Percentiles rank a stretch among this genome's conserved stretches.
These are phyloP conservation scores for Oryza meyeriana DNA, from an alignment of 176 grass and related monocot species.

Conservation along the genomic window DNA sequence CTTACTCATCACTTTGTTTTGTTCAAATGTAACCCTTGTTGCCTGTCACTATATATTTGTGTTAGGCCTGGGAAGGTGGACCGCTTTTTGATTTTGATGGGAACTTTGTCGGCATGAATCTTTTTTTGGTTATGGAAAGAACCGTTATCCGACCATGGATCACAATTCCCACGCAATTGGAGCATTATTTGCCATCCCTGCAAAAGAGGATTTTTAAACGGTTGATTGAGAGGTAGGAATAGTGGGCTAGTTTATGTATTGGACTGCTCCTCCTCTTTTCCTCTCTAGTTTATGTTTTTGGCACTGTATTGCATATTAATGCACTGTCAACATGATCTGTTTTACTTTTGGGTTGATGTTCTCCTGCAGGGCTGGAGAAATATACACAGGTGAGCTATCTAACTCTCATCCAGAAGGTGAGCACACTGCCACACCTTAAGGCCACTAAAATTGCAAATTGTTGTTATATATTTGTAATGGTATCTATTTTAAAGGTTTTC, in stretches of 20 bases:
- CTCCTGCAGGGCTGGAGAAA: not conserved
- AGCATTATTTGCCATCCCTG: not conserved
- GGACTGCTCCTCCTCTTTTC: too few relatives aligned
- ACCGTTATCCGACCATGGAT: not conserved
- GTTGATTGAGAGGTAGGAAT: too few relatives aligned
- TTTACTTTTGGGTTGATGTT: not conserved
- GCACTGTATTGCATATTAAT: too few relatives aligned
- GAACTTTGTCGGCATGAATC: constrained; percentile 26
- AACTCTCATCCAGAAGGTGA: constrained; percentile 9
- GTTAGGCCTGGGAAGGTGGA: constrained; percentile 29
- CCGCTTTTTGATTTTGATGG: constrained; percentile 9
- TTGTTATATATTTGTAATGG: not conserved
- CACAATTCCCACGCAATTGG: not conserved
- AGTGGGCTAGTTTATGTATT: too few relatives aligned
- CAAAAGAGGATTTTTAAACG: not conserved
- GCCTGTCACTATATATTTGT: not conserved
- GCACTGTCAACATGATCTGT: not conserved
- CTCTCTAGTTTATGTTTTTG: too few relatives aligned
- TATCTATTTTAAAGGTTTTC: not conserved
- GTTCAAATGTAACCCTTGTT: not conserved
- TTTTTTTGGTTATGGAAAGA: not conserved
- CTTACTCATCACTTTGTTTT: not conserved
- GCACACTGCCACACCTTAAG: not conserved
- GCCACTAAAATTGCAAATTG: not conserved
- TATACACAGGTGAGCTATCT: not conserved